These are phyloP conservation scores for Trebouxia gelatinosa DNA, from an alignment of 163 green algal genomes.

Conservation along the genomic window DNA sequence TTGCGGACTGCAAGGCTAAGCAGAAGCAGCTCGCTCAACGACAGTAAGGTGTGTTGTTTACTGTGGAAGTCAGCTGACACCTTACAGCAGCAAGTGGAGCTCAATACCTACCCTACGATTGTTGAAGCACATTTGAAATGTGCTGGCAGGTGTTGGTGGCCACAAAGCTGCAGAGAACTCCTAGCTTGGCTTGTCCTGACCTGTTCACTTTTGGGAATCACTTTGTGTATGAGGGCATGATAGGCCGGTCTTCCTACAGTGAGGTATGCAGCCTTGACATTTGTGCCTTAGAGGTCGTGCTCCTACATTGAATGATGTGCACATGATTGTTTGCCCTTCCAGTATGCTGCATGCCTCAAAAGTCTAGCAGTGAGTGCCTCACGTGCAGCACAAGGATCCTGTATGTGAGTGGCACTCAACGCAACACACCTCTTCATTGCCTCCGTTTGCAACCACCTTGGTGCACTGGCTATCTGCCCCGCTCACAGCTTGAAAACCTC, in stretches of 20 bases:
- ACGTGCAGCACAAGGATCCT: no score
- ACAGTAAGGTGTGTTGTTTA: slow-evolving; percentile 10
- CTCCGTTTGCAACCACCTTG: no score
- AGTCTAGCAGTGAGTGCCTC: no score
- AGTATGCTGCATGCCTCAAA: neutral
- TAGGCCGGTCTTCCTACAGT: slow-evolving; percentile 55
- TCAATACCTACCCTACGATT: neutral
- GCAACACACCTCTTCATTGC: no score
- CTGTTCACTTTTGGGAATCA: slow-evolving; percentile 64
- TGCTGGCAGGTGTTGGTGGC: slow-evolving; percentile 8
- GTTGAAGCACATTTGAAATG: neutral
- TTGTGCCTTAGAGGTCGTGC: neutral
- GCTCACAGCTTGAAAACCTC: no score
- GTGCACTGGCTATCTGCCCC: no score
- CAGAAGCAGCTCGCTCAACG: slow-evolving; percentile 28
- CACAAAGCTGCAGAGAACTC: slow-evolving; percentile 23
- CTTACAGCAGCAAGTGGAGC: neutral
- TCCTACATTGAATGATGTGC: no score
- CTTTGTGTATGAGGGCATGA: slow-evolving; percentile 57
- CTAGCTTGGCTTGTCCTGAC: slow-evolving; percentile 35
- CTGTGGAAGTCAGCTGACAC: neutral
- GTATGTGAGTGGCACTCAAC: no score
- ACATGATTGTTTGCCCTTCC: neutral
- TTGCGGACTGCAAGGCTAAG: neutral
- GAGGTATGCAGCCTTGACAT: slow-evolving; percentile 36